Evolutionary conservation across 2,329 filamentous ascomycete genomes (phyloP).

Genomic region (Xylariaceae sp.): DNA sequence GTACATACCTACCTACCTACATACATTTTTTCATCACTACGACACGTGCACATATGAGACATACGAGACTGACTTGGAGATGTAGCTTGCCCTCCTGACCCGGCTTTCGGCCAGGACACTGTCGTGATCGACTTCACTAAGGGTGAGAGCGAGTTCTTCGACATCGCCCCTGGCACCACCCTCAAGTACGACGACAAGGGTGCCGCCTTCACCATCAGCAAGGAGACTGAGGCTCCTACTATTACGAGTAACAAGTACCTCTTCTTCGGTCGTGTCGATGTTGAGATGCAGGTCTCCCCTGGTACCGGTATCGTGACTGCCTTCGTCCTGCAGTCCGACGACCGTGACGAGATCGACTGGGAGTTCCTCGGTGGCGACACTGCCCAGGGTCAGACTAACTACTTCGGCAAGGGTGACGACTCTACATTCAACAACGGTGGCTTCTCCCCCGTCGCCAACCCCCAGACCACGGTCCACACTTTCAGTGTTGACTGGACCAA

Average conservation of each 20-base stretch:
- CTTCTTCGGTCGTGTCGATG: slow-evolving; percentile 88
- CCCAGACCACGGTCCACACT: slow-evolving; percentile 54
- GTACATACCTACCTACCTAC: slow-evolving; percentile 13
- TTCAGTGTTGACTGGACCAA: slow-evolving; percentile 66
- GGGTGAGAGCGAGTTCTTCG: slow-evolving; percentile 57
- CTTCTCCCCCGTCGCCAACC: slow-evolving; percentile 52
- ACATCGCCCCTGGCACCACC: slow-evolving; percentile 41
- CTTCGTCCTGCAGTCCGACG: slow-evolving; percentile 82
- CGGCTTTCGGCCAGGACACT: slow-evolving; percentile 62
- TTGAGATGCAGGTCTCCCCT: slow-evolving; percentile 70
- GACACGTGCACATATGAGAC: not conserved
- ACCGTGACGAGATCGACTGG: slow-evolving; percentile 93
- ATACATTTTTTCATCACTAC: not conserved
- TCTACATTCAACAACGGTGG: slow-evolving; percentile 64
- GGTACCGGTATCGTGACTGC: slow-evolving; percentile 86
- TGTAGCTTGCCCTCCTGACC: slow-evolving; percentile 63
- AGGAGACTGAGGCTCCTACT: slow-evolving; percentile 61
- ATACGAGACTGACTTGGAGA: slow-evolving; percentile 20
- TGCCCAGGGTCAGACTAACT: slow-evolving; percentile 78
- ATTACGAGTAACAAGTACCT: slow-evolving; percentile 81
- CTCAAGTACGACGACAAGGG: slow-evolving; percentile 45
- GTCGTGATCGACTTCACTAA: slow-evolving; percentile 68
- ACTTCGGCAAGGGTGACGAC: slow-evolving; percentile 68
- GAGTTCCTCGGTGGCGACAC: slow-evolving; percentile 82
- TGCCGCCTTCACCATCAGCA: slow-evolving; percentile 61